phyloP scores from a whole-genome alignment of 192 early-diverging fungal genomes.

The Coemansia sp. region DNA sequence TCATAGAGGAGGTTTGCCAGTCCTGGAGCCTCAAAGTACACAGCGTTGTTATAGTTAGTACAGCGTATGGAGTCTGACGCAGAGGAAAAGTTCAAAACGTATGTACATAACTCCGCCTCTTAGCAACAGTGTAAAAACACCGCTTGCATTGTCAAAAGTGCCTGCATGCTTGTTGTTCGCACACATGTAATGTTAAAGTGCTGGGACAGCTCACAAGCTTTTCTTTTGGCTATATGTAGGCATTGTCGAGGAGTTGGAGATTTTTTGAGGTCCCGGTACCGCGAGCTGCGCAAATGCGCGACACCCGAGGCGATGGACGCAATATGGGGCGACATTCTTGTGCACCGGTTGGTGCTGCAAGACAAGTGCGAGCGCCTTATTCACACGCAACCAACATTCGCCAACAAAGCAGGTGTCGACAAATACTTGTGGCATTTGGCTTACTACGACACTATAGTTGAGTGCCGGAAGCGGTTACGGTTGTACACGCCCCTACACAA shows the following conservation, averaged over 20 bases:
- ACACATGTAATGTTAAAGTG: not conserved
- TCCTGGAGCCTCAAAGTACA: not conserved
- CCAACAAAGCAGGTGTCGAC: conserved; percentile 26
- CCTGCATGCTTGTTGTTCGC: not conserved
- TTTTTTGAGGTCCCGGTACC: conserved; percentile 25
- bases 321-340: conserved; percentile 42
- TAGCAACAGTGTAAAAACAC: not conserved
- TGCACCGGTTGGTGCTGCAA: conserved; percentile 36
- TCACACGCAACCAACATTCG: conserved; percentile 10
- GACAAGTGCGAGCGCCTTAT: conserved; percentile 40
- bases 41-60: not conserved
- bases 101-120: not conserved
- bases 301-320: conserved; percentile 26
- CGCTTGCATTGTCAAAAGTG: not conserved
- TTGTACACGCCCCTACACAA: conserved; percentile 28
- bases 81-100: conserved; percentile 17
- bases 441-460: conserved; percentile 43
- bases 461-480: conserved; percentile 47
- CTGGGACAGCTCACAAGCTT: no score
- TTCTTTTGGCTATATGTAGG: conserved; percentile 8
- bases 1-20: not conserved
- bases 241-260: conserved; percentile 21
- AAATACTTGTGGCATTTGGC: conserved; percentile 33
- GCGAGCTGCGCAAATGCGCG: conserved; percentile 22
- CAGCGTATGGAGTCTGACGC: conserved; percentile 7